phyloP scores from a whole-genome alignment of 2,329 filamentous ascomycete genomes.

The Fusarium irregulare region DNA sequence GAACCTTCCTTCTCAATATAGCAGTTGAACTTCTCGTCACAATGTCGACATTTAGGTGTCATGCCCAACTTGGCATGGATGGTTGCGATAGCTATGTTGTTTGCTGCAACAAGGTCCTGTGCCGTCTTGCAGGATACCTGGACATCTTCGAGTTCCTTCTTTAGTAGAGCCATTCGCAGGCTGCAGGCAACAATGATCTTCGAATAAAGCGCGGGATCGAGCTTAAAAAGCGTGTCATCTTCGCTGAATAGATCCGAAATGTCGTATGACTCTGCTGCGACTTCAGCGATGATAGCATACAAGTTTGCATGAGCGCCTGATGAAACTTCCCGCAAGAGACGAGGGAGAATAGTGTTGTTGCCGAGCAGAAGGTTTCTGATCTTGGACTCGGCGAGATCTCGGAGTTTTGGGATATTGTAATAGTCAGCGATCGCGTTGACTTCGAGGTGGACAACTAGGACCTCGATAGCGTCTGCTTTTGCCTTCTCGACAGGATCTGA shows the following conservation, averaged over 20 bases:
- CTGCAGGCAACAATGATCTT: not conserved
- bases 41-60: not conserved
- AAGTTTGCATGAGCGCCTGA: not conserved
- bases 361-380: not conserved
- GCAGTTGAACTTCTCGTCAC: not conserved
- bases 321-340: not conserved
- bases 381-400: not conserved
- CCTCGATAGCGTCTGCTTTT: rapidly evolving
- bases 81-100: not conserved
- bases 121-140: not conserved
- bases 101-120: not conserved
- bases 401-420: not conserved
- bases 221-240: not conserved
- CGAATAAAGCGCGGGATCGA: not conserved
- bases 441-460: not conserved
- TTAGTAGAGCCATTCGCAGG: not conserved
- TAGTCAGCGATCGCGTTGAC: conserved; percentile 2
- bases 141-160: not conserved
- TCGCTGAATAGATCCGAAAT: not conserved
- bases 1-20: not conserved
- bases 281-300: not conserved
- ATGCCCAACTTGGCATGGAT: not conserved
- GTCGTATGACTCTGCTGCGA: not conserved
- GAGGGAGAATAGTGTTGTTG: not conserved
- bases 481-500: too few relatives aligned